Evolutionary conservation across 495 filamentous ascomycete species (phyloP).

Genomic region (Cryomyces antarcticus): DNA sequence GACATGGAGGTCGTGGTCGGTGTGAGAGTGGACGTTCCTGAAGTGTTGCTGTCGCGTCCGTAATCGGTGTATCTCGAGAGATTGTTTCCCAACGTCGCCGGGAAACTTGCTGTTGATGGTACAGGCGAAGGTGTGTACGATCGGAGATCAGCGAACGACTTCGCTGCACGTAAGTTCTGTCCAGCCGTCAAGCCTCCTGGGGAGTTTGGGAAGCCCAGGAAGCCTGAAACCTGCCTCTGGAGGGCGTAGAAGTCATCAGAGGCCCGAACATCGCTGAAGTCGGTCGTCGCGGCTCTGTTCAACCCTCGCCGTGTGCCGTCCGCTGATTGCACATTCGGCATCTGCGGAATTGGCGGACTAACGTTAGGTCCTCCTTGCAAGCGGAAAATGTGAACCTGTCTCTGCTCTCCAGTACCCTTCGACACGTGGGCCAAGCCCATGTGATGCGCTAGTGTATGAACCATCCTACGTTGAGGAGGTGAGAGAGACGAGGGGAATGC

Average conservation of each 20-base stretch:
- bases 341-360: conserved; percentile 43
- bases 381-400: conserved; percentile 78
- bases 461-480: conserved; percentile 64
- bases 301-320: conserved; percentile 63
- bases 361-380: conserved; percentile 28
- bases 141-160: conserved; percentile 88
- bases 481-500: conserved; percentile 65
- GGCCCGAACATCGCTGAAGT: conserved; percentile 78
- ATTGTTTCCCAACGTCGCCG: conserved; percentile 45
- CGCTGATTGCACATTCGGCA: conserved; percentile 37
- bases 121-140: conserved; percentile 90
- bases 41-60: conserved; percentile 35
- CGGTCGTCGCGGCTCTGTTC: conserved; percentile 90
- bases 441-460: conserved; percentile 88
- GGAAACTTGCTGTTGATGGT: conserved; percentile 72
- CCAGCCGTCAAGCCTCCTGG: conserved; percentile 39
- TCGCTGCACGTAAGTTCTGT: conserved; percentile 77
- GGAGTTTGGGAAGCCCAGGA: conserved; percentile 69
- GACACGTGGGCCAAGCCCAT: conserved; percentile 82
- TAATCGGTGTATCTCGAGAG: conserved; percentile 40
- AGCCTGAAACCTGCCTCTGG: conserved; percentile 51
- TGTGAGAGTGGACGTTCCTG: conserved; percentile 48
- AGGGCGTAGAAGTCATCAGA: conserved; percentile 51
- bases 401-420: conserved; percentile 63
- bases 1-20: conserved; percentile 48